These are phyloP conservation scores for Dictyostelium capitatum DNA, from an alignment of 78 protist genomes.

Conservation along the genomic window DNA sequence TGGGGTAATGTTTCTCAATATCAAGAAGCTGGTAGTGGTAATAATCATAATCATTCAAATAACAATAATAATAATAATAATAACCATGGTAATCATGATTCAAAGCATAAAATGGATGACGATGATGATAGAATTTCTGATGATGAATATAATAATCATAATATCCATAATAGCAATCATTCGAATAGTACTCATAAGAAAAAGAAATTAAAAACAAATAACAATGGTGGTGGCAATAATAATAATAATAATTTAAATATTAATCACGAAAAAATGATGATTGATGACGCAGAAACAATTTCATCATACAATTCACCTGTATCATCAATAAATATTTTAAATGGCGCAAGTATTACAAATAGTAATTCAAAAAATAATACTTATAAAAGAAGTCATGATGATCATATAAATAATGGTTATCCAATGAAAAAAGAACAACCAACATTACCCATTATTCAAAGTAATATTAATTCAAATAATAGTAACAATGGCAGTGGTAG, in stretches of 20 bases:
- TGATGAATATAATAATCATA: neutral
- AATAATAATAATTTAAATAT: neutral
- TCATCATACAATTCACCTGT: neutral
- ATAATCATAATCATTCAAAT: neutral
- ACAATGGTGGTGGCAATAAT: neutral
- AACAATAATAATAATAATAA: too few relatives aligned
- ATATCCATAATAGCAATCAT: neutral
- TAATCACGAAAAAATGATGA: neutral
- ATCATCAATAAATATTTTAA: neutral
- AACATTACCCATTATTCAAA: neutral
- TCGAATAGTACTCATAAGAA: neutral
- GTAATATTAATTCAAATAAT: neutral
- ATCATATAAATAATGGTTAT: neutral
- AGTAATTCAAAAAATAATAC: neutral
- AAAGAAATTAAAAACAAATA: slow-evolving; percentile 21
- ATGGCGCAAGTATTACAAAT: neutral
- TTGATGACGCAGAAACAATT: slow-evolving; percentile 18
- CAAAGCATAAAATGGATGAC: slow-evolving; percentile 1
- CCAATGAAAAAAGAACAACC: neutral
- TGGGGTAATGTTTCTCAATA: slow-evolving; percentile 78
- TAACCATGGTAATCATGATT: neutral
- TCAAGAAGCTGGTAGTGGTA: neutral
- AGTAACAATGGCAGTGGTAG: neutral
- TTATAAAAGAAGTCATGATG: slow-evolving; percentile 4
- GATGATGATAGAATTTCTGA: neutral